Base-by-base conservation (phyloP, 805 yeast species). In the Myxozyma mucilagina region DNA sequence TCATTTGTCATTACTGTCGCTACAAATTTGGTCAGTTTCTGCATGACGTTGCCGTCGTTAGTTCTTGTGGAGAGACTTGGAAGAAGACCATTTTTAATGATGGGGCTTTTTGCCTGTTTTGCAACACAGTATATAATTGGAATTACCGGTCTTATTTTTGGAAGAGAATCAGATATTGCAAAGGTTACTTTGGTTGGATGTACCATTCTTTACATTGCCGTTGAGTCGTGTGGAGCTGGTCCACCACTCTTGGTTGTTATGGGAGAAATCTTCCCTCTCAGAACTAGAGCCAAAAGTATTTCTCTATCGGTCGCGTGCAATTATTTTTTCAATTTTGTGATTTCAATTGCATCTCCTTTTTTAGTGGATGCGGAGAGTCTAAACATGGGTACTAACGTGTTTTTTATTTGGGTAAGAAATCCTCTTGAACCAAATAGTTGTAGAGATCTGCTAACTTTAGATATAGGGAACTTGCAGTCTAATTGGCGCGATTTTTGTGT, bases 161-260 rank as follows among this genome's bases (percentile, higher is more conserved):
- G 75, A 84, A 85, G 75, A 4, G 64, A 64, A 35, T 67, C 76
- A 38, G 69, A 64, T 35, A 67, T 74, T 16, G 77, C 80, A 10
- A 77, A 80, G 55, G 76, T 78, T 72, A 80, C 78, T 42, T 75
- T 82, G 69, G 80, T 84, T 68, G 83, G 84, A 24, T 80, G 82
- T 67, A 74, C 79, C 3, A 81, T 84, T 71, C 65, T 82, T 60
- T 89, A 87, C 71, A 86, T 89, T 66, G 86, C 87, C 55, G 85
- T 86, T 72, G 87, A 87, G 75, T 94, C 94, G 8, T 80, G 89
- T 3, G 83, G 92, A 31, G 89, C 94, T 91, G 93, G 94, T 71
- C 91, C 94, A 39, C 83, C 83, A 65, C 84, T 83, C 43, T 89
- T 92, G 6, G 66, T 59, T n/a, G 58, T 63, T 14, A 43, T 61